Percentiles rank a stretch among this genome's conserved stretches.
These are phyloP conservation scores for Bacterosira constricta DNA, from an alignment of 108 stramenopile species.

Conservation along the genomic window DNA sequence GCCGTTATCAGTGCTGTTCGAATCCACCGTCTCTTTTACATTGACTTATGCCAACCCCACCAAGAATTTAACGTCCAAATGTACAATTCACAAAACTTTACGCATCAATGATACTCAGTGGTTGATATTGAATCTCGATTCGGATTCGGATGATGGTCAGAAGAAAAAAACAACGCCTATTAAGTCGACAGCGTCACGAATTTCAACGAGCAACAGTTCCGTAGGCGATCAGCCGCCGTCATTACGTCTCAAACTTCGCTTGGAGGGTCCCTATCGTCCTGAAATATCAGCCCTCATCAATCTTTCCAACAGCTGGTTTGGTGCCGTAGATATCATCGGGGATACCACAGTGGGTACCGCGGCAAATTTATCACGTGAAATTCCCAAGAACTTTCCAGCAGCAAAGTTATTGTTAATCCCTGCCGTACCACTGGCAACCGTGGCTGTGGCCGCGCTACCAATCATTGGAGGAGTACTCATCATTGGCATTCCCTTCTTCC, in stretches of 20 bases:
- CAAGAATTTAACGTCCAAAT: slow-evolving; percentile 39
- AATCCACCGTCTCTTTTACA: slow-evolving; percentile 42
- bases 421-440: slow-evolving; percentile 59
- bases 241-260: slow-evolving; percentile 66
- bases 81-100: slow-evolving; percentile 35
- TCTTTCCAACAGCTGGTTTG: slow-evolving; percentile 65
- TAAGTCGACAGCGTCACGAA: slow-evolving; percentile 3
- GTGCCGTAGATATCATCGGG: slow-evolving; percentile 58
- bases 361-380: slow-evolving; percentile 1
- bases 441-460: slow-evolving; percentile 55
- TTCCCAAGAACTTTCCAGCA: slow-evolving; percentile 39
- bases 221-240: slow-evolving; percentile 57
- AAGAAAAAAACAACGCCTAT: neutral
- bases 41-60: slow-evolving; percentile 47
- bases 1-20: slow-evolving; percentile 58
- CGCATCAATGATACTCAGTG: slow-evolving; percentile 68
- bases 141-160: neutral
- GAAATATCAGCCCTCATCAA: slow-evolving; percentile 70
- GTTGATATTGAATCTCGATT: slow-evolving; percentile 70
- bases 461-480: slow-evolving; percentile 59
- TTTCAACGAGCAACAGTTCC: slow-evolving; percentile 19
- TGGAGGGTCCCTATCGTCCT: slow-evolving; percentile 75
- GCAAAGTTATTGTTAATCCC: slow-evolving; percentile 62
- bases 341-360: slow-evolving; percentile 26
- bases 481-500: slow-evolving; percentile 74